Percentiles rank a stretch among this genome's conserved stretches.
phyloP scores from a whole-genome alignment of 495 filamentous ascomycete genomes.

The Venustampulla echinocandica region DNA sequence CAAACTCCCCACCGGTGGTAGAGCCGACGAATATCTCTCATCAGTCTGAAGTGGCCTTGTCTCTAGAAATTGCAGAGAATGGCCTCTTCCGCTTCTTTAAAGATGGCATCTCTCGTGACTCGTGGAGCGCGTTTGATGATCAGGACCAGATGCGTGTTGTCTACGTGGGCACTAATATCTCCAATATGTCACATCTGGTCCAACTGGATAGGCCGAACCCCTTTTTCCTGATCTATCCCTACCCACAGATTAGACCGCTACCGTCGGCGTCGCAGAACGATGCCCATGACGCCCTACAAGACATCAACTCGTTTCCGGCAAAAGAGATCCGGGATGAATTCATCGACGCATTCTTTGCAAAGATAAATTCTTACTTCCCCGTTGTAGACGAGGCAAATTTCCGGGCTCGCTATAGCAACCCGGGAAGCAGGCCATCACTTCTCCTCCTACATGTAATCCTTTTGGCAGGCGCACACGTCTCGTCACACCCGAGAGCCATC shows the following conservation, averaged over 20 bases:
- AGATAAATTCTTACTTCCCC: not conserved
- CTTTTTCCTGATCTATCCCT: not conserved
- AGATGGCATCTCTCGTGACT: not conserved
- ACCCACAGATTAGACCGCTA: not conserved
- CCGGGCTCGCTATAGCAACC: not conserved
- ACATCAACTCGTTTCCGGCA: constrained; percentile 11
- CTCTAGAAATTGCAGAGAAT: not conserved
- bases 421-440: not conserved
- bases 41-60: not conserved
- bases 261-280: constrained; percentile 3
- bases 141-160: not conserved
- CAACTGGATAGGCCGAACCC: not conserved
- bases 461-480: constrained; percentile 4
- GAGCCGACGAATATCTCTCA: not conserved
- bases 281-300: not conserved
- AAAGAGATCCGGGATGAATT: constrained; percentile 7
- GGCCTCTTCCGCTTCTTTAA: not conserved
- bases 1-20: not conserved
- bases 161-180: not conserved
- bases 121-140: not conserved
- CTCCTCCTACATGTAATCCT: constrained; percentile 4
- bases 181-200: not conserved
- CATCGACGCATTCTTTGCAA: constrained; percentile 1
- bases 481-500: not conserved
- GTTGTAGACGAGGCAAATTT: constrained; percentile 2